These are phyloP conservation scores for Dryas octopetala DNA, from an alignment of 306 rosid genomes.

Conservation along the genomic window DNA sequence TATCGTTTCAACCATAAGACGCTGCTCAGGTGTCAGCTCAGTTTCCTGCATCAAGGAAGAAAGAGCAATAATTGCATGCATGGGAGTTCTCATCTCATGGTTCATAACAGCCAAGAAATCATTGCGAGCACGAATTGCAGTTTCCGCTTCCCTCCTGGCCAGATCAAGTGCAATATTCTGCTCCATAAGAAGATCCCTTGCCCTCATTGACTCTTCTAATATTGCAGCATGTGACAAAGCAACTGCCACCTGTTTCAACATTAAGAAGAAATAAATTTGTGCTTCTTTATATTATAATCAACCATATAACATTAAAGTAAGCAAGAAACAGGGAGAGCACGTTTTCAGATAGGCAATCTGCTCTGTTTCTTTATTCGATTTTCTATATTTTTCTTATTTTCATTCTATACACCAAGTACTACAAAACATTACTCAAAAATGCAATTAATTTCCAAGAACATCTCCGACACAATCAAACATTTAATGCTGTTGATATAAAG, in stretches of 20 bases:
- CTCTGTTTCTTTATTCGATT: not conserved
- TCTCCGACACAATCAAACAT: not conserved
- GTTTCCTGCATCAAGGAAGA: constrained; percentile 96
- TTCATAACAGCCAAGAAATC: constrained; percentile 99
- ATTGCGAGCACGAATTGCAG: constrained; percentile 96
- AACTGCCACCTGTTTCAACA: constrained; percentile 76
- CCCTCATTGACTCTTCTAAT: constrained; percentile 97
- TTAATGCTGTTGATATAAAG: too few species aligned
- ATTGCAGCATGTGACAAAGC: constrained; percentile 99
- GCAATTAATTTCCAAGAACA: not conserved
- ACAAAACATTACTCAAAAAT: not conserved
- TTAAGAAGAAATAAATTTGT: not conserved
- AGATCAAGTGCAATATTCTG: constrained; percentile 95
- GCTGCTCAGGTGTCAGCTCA: constrained; percentile 86
- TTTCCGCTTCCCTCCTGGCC: constrained; percentile 99
- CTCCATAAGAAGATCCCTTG: constrained; percentile 90
- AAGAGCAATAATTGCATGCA: constrained; percentile 98
- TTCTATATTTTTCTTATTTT: not conserved
- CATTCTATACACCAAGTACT: not conserved
- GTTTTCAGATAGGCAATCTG: not conserved
- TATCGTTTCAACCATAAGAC: constrained; percentile 92
- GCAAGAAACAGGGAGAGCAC: constrained; percentile 1
- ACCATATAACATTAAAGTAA: not conserved
- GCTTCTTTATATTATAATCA: not conserved
- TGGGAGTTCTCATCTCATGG: constrained; percentile 98